phyloP scores from a whole-genome alignment of 1,284 basidiomycete species.

The Phellopilus nigrolimitatus region DNA sequence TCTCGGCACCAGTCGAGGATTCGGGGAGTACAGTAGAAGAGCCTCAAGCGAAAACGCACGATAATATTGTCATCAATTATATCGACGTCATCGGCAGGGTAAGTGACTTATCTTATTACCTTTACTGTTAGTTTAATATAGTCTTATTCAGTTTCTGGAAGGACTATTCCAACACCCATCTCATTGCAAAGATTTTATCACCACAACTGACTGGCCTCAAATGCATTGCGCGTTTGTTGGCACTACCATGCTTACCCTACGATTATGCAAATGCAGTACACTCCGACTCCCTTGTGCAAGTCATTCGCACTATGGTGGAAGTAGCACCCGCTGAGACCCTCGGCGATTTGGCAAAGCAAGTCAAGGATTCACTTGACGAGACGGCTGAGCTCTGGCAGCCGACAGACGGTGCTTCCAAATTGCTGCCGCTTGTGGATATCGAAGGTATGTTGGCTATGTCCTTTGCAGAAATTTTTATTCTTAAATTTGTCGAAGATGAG shows the following conservation, averaged over 20 bases:
- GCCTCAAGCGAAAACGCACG: slow-evolving; percentile 46
- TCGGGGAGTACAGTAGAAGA: slow-evolving; percentile 32
- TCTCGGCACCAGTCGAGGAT: slow-evolving; percentile 29
- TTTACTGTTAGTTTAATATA: slow-evolving; percentile 19
- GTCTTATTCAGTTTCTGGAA: slow-evolving; percentile 69
- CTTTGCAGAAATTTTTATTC: slow-evolving; percentile 14
- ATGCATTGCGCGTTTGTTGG: slow-evolving; percentile 72
- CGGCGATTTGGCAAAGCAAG: slow-evolving; percentile 64
- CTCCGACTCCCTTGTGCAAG: slow-evolving; percentile 81
- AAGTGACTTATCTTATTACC: slow-evolving; percentile 25
- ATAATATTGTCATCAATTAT: slow-evolving; percentile 70
- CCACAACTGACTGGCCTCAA: slow-evolving; percentile 71
- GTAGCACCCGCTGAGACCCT: slow-evolving; percentile 78
- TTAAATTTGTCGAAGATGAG: slow-evolving; percentile 33
- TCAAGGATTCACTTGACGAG: slow-evolving; percentile 66
- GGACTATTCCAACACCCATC: slow-evolving; percentile 86
- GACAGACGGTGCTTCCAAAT: slow-evolving; percentile 48
- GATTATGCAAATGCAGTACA: slow-evolving; percentile 82
- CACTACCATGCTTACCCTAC: slow-evolving; percentile 84
- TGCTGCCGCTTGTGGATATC: slow-evolving; percentile 57
- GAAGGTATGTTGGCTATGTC: slow-evolving; percentile 33
- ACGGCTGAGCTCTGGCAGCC: slow-evolving; percentile 71
- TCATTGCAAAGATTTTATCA: slow-evolving; percentile 90
- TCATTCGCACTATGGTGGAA: slow-evolving; percentile 87
- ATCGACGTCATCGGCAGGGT: slow-evolving; percentile 75